Evolutionary conservation across 2,329 filamentous ascomycete genomes (phyloP), one percentile per base, ranked within the genome.

Genomic region (Botryotinia globosa): DNA sequence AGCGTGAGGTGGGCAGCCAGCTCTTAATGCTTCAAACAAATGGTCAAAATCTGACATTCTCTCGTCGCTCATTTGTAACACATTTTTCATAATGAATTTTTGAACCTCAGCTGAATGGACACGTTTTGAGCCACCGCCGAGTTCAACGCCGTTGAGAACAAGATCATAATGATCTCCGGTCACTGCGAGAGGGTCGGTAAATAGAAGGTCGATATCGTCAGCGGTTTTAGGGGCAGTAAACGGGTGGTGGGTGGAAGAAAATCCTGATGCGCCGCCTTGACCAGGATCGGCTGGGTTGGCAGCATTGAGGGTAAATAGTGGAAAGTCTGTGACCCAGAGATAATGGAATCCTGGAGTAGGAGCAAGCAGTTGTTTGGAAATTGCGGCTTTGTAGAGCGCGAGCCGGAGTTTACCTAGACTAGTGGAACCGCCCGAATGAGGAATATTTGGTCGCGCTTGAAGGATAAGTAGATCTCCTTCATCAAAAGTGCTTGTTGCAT

Each of bases 81-180:
- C 90, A 74, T 97, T 89, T 25, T 90, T 87, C 85, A 99, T 90
- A 74, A 99, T 86, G 76, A 92, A 93, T 76, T 94, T 91, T 80
- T 99, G 96, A 77, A 98, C 87, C 0, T 88, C 85, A 0, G 93
- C 91, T 61, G 92, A 87, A 82, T 99, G 96, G 72, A 98, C 98
- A 86, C 96, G 93, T 22, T 94, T 89, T 81, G 93, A 97, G 48
- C 96, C 97, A 18, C 96, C 96, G 39, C 96, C 96, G 2, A 99
- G 87, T 82, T 99, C 96, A 8, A 97, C 89, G 6, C 96, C 96
- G 80, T 99, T 99, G 77, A 98, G 88, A 0, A 99, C 95, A 22
- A 99, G 89, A 78, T 99, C 96, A 83, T 98, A 99, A 80, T 97
- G 94, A 78, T 97, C 95, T 5, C 92, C 97, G 77, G 87, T 88